Evolutionary conservation across 2,329 filamentous ascomycete genomes (phyloP), one percentile per base, ranked within the genome.

Genomic region (Neonectria faginata): DNA sequence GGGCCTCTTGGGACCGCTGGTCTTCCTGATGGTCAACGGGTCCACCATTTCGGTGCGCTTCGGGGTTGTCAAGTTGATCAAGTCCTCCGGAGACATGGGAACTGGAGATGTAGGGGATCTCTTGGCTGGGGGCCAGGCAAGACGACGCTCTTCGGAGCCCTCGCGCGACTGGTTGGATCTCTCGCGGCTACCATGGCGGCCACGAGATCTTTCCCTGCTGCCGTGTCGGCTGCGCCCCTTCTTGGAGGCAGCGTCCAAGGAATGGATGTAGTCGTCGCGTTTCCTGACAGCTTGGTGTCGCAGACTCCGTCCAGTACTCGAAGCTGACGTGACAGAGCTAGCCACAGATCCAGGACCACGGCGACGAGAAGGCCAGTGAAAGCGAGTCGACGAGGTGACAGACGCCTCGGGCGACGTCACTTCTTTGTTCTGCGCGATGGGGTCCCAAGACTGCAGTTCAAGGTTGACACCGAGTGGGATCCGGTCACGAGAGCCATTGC

Each of bases 31-130:
- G 0, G 83, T 85, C 45, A 73, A 70, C 5, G 84, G 82, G 20
- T 85, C 84, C 18, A 70, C 75, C 2, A 69, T 67, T 2, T 76
- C 74, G 7, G 56, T 75, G 67, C 73, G 72, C 29, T 74, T 80
- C 1, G 84, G 82, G 1, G 82, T 86, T 67, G 85, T 86, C 54
- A 91, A 78, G 70, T 87, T 90, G 74, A 89, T 88, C 64, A 92
- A 77, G 73, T 97, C 94, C 72, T 97, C 93, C 0, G 94, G 94
- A 3, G 94, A 97, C 94, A 97, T 97, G 3, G 94, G 93, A 2
- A 97, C 86, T 0, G 95, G 95, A 0, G 95, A 97, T 2, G 93
- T 97, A 1, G 95, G 95, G 1, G 95, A 97, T 22, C 92, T 86
- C 79, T 97, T 97, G 18, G 91, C 88, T 74, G 89, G 91, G 67